Evolutionary conservation across 495 filamentous ascomycete genomes (phyloP).

Genomic region (Talaromyces ruber): DNA sequence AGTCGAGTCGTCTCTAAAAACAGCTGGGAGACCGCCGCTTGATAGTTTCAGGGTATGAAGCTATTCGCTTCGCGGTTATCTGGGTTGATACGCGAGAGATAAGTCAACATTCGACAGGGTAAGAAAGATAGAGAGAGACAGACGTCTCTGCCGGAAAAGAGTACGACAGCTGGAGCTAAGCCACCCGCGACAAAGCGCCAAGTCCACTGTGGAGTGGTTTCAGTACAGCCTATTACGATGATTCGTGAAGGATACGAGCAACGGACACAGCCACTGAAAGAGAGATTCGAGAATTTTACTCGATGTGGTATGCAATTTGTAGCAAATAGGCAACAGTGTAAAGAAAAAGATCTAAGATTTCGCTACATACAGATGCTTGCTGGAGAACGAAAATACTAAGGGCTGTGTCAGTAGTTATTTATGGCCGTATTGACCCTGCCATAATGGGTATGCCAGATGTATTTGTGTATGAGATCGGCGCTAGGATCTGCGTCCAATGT

Average conservation of each 20-base stretch:
- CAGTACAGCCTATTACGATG: not conserved
- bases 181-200: too few species aligned
- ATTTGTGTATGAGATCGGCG: not conserved
- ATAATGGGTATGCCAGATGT: not conserved
- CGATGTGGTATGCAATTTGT: too few species aligned
- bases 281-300: too few species aligned
- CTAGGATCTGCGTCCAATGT: not conserved
- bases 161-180: constrained; percentile 3
- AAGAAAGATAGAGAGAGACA: not conserved
- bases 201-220: not conserved
- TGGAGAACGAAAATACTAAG: too few species aligned
- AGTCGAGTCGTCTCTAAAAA: not conserved
- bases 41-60: not conserved
- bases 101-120: not conserved
- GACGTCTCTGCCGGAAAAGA: too few species aligned
- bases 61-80: not conserved
- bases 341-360: not conserved
- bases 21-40: not conserved
- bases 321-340: not conserved
- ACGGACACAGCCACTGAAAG: not conserved
- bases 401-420: too few species aligned
- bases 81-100: not conserved
- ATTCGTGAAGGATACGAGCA: not conserved
- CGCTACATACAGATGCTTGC: not conserved
- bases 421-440: too few species aligned